Evolutionary conservation across 257 asterid genomes (phyloP).

Genomic region (Gynochthodes officinalis): DNA sequence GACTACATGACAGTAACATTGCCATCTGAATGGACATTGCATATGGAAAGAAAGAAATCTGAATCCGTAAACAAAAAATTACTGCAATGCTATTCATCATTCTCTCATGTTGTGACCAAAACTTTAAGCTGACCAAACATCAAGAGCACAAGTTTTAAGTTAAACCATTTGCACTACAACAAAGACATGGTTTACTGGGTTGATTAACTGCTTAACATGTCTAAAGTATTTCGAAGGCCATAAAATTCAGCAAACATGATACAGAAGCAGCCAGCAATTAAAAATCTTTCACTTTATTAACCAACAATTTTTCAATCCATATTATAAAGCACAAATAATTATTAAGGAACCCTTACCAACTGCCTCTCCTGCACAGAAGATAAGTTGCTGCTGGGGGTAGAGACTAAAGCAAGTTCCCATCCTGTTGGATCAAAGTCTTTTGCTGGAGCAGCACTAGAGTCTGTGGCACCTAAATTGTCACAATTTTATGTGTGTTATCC

Average conservation of each 20-base stretch:
- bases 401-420: slow-evolving; percentile 96
- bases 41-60: not conserved
- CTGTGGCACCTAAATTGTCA: slow-evolving; percentile 51
- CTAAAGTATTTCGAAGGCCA: not conserved
- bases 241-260: not conserved
- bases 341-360: slow-evolving; percentile 50
- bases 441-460: slow-evolving; percentile 42
- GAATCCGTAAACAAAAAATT: not conserved
- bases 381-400: slow-evolving; percentile 79
- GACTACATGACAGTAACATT: not conserved
- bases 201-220: not conserved
- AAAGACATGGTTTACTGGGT: not conserved
- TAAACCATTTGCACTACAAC: not conserved
- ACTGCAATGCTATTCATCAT: not conserved
- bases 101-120: not conserved
- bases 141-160: not conserved
- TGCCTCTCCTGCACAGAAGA: slow-evolving; percentile 84
- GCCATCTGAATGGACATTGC: not conserved
- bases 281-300: too few relatives aligned
- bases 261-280: not conserved
- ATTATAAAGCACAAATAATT: too few relatives aligned
- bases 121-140: not conserved
- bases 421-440: slow-evolving; percentile 76
- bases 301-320: not conserved
- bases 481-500: slow-evolving; percentile 5